Evolutionary conservation across 2,329 filamentous ascomycete species (phyloP), one percentile per base, ranked within the genome.

Genomic region (Gremmenia infestans): DNA sequence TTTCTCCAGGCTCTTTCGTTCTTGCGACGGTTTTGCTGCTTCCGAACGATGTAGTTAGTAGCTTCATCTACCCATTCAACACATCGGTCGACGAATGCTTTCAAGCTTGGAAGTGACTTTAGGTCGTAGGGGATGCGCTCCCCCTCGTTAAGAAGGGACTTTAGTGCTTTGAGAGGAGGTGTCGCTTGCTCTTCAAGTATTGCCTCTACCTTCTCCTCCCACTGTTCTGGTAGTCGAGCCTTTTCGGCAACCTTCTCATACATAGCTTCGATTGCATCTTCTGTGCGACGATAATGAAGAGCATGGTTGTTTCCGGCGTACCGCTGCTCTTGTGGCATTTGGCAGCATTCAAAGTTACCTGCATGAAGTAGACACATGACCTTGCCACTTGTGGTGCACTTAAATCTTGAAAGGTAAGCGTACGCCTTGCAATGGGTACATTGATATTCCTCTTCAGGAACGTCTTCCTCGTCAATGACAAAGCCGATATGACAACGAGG

Each of bases 41-140:
- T 99, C 65, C 94, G 89, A 57, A 94, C 92, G 68, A 92, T 96
- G 76, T 95, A 99, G 70, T 89, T 92, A 67, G 90, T 94, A 62
- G 94, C 94, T 74, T 97, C 93, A 67, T 97, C 94, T 60, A 97
- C 91, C 89, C 95, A 97, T 70, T 96, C 91, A 72, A 96, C 95
- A 77, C 94, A 97, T 67, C 90, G 87, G 65, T 96, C 91, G 71
- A 99, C 94, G 75, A 96, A 99, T 63, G 87, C 83, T 73, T 86
- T 88, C 65, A 99, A 80, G 65, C 89, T 83, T 65, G 88, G 81
- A 60, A 99, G 81, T 60, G 91, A 92, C 62, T 86, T 85, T 60
- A 99, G 81, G 56, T 91, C 87, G 78, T 89, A 95, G 56, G 93
- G 91, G 68, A 99, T 97, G 72, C 91, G 92, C 75, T 99, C 94